Percentiles rank a stretch among this genome's conserved stretches.
Evolutionary conservation across 2,329 filamentous ascomycete genomes (phyloP).

Genomic region (Claviceps sp.): DNA sequence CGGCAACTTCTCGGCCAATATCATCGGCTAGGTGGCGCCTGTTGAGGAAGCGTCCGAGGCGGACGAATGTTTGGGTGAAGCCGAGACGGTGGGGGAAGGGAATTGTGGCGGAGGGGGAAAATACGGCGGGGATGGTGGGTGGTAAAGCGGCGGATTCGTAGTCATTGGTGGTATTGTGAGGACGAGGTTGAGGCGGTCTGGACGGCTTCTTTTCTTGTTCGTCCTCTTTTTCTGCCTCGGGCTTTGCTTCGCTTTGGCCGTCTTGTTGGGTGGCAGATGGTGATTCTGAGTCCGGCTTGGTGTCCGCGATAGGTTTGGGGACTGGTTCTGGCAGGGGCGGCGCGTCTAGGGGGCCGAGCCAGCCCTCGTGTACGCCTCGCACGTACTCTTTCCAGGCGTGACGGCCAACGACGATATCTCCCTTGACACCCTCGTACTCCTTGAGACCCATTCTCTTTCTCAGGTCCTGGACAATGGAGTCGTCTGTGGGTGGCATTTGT

Average conservation of each 20-base stretch:
- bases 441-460: constrained; percentile 53
- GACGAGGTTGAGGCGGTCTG: constrained; percentile 47
- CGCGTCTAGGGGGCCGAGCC: constrained; percentile 71
- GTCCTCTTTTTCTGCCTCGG: constrained; percentile 26
- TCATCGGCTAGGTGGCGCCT: constrained; percentile 73
- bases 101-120: constrained; percentile 61
- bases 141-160: constrained; percentile 58
- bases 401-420: constrained; percentile 79
- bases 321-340: constrained; percentile 27
- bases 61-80: constrained; percentile 77
- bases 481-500: constrained; percentile 31
- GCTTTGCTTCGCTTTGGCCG: constrained; percentile 16
- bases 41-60: constrained; percentile 79
- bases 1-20: constrained; percentile 76
- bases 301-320: constrained; percentile 12
- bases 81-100: constrained; percentile 82
- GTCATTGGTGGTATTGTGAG: constrained; percentile 60
- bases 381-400: constrained; percentile 98
- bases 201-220: constrained; percentile 37
- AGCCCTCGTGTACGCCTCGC: constrained; percentile 85
- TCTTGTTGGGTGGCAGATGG: constrained; percentile 10
- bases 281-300: constrained; percentile 8
- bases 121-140: constrained; percentile 49
- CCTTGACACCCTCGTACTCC: constrained; percentile 60
- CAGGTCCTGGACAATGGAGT: constrained; percentile 46